phyloP scores from a whole-genome alignment of 257 asterid genomes.

The Nicotiana otophora region DNA sequence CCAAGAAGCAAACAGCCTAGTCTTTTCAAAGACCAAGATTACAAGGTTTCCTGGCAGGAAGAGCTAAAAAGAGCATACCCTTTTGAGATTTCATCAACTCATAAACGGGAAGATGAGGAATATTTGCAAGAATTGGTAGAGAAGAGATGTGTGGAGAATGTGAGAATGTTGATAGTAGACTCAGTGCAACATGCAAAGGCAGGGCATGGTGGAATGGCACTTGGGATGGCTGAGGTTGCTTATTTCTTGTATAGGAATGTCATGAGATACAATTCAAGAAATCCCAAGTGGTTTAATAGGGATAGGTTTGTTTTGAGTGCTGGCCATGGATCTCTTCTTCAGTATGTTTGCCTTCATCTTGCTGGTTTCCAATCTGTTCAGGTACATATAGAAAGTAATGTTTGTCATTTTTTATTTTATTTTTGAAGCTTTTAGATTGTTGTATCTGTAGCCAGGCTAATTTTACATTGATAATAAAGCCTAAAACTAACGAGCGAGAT shows the following conservation, averaged over 20 bases:
- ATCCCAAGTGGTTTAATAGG: constrained; percentile 45
- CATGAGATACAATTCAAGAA: constrained; percentile 31
- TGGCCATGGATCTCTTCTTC: constrained; percentile 57
- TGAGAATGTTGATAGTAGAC: constrained; percentile 48
- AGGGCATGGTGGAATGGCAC: constrained; percentile 63
- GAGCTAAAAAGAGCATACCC: constrained; percentile 32
- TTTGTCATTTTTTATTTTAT: no score
- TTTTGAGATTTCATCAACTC: background rate
- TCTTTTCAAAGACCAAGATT: constrained; percentile 16
- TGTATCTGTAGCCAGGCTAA: no score
- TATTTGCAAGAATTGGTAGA: constrained; percentile 40
- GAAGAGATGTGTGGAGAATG: constrained; percentile 35
- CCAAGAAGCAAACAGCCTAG: background rate
- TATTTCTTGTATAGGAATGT: constrained; percentile 40
- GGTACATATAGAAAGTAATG: constrained; percentile 13
- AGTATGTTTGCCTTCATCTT: constrained; percentile 57
- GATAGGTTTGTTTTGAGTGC: constrained; percentile 59
- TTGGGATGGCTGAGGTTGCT: constrained; percentile 46
- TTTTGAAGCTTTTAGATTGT: no score
- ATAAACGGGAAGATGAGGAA: constrained; percentile 21
- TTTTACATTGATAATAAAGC: no score
- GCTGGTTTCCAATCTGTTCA: constrained; percentile 50
- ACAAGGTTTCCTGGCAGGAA: constrained; percentile 34
- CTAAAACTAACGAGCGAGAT: no score
- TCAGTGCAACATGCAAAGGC: constrained; percentile 42